A percentile compares a stretch with the other conserved stretches of the same genome.
Evolutionary conservation across 345 rosid genomes (phyloP).

Genomic region (Gossypium rotundifolium): DNA sequence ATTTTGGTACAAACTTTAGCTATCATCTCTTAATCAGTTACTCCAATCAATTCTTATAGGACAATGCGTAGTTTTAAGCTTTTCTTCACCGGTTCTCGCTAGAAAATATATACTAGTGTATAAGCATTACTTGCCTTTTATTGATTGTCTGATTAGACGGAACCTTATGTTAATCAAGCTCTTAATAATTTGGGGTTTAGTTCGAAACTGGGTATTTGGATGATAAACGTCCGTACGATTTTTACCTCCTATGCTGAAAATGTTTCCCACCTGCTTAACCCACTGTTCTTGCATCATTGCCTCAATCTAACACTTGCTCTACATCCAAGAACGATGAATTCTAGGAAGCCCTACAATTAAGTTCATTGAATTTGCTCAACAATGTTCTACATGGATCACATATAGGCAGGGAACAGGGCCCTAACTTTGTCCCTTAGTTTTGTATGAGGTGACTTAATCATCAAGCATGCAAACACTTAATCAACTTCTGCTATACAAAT

Average conservation of each 20-base stretch:
- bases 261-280: no score
- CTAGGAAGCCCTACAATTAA: background rate
- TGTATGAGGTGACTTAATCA: background rate
- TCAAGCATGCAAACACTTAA: slow-evolving; percentile 1
- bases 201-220: background rate
- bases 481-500: background rate
- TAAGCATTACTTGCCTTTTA: background rate
- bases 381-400: background rate
- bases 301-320: background rate
- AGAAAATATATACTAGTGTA: background rate
- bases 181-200: slow-evolving; percentile 3
- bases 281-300: no score
- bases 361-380: slow-evolving; percentile 4
- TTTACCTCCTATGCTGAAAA: background rate
- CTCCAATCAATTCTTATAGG: no score
- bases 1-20: no score
- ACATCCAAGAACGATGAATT: background rate
- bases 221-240: background rate
- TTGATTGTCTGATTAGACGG: slow-evolving; percentile 4
- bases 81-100: no score
- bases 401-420: background rate
- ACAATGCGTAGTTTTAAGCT: no score
- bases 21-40: no score
- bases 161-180: slow-evolving; percentile 2
- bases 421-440: background rate